Percentiles rank a stretch among this genome's conserved stretches.
Conservation (phyloP, 306 rosid species). For the Albizia julibrissin region DNA sequence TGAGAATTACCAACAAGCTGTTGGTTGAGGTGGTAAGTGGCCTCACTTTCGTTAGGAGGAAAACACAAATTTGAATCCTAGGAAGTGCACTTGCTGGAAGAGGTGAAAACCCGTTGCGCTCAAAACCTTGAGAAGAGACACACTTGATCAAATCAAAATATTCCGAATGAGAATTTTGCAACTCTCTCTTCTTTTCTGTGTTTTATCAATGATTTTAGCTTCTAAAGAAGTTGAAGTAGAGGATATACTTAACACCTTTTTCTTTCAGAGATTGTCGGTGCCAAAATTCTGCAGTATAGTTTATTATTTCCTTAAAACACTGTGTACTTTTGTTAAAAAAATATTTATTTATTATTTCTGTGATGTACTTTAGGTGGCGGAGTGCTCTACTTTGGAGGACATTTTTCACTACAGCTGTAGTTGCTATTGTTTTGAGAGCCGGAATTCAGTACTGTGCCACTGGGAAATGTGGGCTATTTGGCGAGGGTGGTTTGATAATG, state of each 20-base stretch:
- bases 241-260: slow-evolving; percentile 7
- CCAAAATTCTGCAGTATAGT: neutral
- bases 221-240: neutral
- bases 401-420: slow-evolving; percentile 92
- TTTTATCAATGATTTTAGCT: slow-evolving; percentile 16
- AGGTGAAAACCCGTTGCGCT: too few species aligned
- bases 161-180: neutral
- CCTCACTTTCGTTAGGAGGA: too few species aligned
- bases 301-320: neutral
- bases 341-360: neutral
- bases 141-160: too few species aligned
- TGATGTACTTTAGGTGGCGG: slow-evolving; percentile 68
- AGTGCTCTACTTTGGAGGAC: slow-evolving; percentile 94
- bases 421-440: slow-evolving; percentile 72
- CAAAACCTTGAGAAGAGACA: too few species aligned
- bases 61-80: too few species aligned
- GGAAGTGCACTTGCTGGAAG: too few species aligned
- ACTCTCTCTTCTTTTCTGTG: neutral
- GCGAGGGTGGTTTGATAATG: slow-evolving; percentile 86
- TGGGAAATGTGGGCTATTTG: slow-evolving; percentile 84
- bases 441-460: slow-evolving; percentile 66
- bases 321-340: slow-evolving; percentile 11
- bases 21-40: too few species aligned
- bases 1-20: too few species aligned
- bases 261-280: neutral